Conservation (phyloP, 169 alveolate species). For the Eimeria zaria region DNA sequence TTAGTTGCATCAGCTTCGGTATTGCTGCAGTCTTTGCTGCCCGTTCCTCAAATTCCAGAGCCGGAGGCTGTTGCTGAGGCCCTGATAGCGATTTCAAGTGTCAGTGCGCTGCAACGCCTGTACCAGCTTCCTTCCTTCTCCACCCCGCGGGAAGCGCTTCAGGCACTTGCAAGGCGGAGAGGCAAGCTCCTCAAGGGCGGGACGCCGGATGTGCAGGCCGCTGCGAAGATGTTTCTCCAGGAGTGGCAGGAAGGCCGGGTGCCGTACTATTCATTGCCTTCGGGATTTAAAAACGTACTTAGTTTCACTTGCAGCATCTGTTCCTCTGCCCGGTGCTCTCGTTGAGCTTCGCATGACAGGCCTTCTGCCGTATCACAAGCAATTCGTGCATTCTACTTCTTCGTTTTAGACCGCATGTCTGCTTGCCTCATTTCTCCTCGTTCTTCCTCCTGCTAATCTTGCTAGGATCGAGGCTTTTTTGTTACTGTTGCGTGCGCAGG, state of each 20-base stretch:
- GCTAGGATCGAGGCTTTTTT: neutral
- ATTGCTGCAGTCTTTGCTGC: constrained; percentile 87
- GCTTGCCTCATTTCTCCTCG: neutral
- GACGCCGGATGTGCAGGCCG: constrained; percentile 93
- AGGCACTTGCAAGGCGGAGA: constrained; percentile 88
- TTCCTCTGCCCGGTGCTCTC: neutral
- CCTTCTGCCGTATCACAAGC: neutral
- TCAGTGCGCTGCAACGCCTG: constrained; percentile 88
- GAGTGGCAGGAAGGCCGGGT: constrained; percentile 95
- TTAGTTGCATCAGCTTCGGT: constrained; percentile 95
- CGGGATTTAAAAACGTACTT: constrained; percentile 70
- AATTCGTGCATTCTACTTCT: neutral
- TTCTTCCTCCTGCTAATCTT: neutral
- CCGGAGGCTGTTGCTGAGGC: constrained; percentile 94
- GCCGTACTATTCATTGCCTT: constrained; percentile 94
- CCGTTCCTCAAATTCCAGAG: constrained; percentile 94
- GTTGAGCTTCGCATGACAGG: neutral
- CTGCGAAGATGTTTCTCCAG: constrained; percentile 94
- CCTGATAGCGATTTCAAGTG: constrained; percentile 87
- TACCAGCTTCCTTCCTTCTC: constrained; percentile 91
- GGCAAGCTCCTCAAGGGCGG: constrained; percentile 95
- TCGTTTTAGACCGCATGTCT: neutral
- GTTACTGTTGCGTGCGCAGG: constrained; percentile 49
- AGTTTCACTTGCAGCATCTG: neutral
- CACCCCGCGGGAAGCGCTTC: constrained; percentile 88